Conservation (phyloP, 164 flowering plant species). For the Magnolia kwangsiensis region DNA sequence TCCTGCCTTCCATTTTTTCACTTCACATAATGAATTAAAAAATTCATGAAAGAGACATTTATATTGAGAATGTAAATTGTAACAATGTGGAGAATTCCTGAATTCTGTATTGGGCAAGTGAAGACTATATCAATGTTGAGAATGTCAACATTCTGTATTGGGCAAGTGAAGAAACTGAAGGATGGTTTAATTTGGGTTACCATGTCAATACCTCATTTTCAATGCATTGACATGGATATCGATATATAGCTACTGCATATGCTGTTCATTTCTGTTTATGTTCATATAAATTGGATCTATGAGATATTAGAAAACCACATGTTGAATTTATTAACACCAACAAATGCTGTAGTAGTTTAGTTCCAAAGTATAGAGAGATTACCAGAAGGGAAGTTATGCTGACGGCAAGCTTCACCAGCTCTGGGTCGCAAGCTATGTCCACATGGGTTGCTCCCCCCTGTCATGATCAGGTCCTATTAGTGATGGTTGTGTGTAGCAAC, state of each 20-base stretch:
- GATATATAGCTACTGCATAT: background rate
- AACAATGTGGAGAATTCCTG: no score
- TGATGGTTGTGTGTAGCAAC: background rate
- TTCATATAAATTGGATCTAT: background rate
- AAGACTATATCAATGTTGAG: no score
- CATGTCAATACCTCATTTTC: no score
- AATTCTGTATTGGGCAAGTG: no score
- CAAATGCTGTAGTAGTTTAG: background rate
- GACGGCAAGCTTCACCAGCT: constrained; percentile 66
- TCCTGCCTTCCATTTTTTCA: no score
- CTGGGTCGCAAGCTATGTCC: constrained; percentile 87
- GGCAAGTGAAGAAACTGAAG: no score
- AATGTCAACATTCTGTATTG: no score
- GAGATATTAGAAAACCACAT: background rate
- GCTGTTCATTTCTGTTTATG: background rate
- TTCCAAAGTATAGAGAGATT: constrained; percentile 8
- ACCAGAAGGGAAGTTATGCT: constrained; percentile 78
- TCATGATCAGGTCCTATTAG: background rate
- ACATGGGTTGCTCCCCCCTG: constrained; percentile 96
- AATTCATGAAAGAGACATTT: no score
- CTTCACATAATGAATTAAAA: no score
- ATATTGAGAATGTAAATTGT: no score
- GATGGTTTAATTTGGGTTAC: no score
- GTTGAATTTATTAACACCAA: background rate
- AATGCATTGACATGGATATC: background rate